Evolutionary conservation across 2,329 filamentous ascomycete genomes (phyloP), one percentile per base, ranked within the genome.

Genomic region (Botrytis squamosa): DNA sequence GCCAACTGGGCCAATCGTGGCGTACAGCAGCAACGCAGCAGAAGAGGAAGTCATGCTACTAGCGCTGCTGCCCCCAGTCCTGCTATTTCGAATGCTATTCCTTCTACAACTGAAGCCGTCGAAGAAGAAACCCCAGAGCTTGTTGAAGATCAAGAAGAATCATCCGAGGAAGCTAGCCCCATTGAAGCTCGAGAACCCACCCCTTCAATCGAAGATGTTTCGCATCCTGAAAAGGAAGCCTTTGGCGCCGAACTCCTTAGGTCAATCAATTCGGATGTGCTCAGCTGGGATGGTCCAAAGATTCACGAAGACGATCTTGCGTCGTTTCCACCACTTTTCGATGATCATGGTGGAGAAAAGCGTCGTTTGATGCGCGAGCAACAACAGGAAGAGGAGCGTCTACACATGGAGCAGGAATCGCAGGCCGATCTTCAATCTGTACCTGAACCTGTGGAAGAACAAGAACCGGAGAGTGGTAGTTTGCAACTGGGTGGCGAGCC

Each of bases 401-500:
- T 84, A 38, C 85, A 86, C 73, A 82, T 85, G 29, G 88, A 91
- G 78, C 83, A 85, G 62, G 87, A 89, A 75, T 83, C 83, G 5
- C 87, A 89, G 76, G 83, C 85, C 65, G 82, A 87, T 38, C 79
- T 88, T 33, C 85, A 86, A 76, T 84, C 85, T 38, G 82, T 84
- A 25, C 79, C 83, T 36, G 82, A 82, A 60, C 82, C 83, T 6
- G 85, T 87, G 63, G 86, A 87, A 42, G 94, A 97, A 76, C 93
- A 93, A 73, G 91, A 92, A 73, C 89, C 90, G 1, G 94, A 96
- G 82, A 92, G 92, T 77, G 89, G 90, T 22, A 98, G 95, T 81
- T 86, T 96, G 74, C 95, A 97, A 74, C 87, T 98, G 29, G 95
- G 95, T 73, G 95, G 95, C 62, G 95, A 98, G 81, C 95, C 95